phyloP scores from a whole-genome alignment of 345 rosid species.

The Atalantia buxifolia region DNA sequence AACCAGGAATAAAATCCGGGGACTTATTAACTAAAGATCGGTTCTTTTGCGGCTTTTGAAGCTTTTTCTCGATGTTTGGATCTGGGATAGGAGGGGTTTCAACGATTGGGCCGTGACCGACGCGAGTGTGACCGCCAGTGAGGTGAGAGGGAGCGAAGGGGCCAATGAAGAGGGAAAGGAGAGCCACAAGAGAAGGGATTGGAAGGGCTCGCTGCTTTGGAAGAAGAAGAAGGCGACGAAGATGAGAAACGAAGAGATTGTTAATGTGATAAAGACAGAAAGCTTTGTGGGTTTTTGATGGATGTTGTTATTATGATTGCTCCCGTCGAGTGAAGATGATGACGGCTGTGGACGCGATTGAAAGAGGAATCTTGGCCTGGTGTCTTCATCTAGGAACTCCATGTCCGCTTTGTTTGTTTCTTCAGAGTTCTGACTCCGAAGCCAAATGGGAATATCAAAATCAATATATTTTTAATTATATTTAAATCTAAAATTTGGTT shows the following conservation, averaged over 20 bases:
- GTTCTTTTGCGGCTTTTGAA: slow-evolving; percentile 36
- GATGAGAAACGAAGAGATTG: slow-evolving; percentile 36
- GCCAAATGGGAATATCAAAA: background rate
- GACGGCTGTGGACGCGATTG: slow-evolving; percentile 53
- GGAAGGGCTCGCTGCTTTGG: slow-evolving; percentile 56
- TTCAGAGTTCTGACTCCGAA: slow-evolving; percentile 7
- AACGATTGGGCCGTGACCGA: slow-evolving; percentile 71
- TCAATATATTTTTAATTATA: no score
- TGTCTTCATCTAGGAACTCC: slow-evolving; percentile 92
- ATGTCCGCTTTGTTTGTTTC: slow-evolving; percentile 18
- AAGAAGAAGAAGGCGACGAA: slow-evolving; percentile 57
- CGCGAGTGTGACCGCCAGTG: slow-evolving; percentile 78
- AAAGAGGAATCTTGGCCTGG: slow-evolving; percentile 69
- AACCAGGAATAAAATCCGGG: background rate
- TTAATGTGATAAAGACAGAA: slow-evolving; percentile 29
- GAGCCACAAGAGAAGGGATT: slow-evolving; percentile 70
- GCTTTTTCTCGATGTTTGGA: slow-evolving; percentile 30
- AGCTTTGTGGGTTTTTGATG: slow-evolving; percentile 25
- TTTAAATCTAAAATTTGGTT: no score
- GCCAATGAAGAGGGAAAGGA: slow-evolving; percentile 62
- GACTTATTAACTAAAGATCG: slow-evolving; percentile 1
- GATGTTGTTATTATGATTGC: background rate
- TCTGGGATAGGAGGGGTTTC: slow-evolving; percentile 35
- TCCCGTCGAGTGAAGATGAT: slow-evolving; percentile 15
- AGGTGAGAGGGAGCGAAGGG: slow-evolving; percentile 69